Base-by-base conservation (phyloP, 2,329 filamentous ascomycete genomes). In the Aspergillus fumigatiaffinis region DNA sequence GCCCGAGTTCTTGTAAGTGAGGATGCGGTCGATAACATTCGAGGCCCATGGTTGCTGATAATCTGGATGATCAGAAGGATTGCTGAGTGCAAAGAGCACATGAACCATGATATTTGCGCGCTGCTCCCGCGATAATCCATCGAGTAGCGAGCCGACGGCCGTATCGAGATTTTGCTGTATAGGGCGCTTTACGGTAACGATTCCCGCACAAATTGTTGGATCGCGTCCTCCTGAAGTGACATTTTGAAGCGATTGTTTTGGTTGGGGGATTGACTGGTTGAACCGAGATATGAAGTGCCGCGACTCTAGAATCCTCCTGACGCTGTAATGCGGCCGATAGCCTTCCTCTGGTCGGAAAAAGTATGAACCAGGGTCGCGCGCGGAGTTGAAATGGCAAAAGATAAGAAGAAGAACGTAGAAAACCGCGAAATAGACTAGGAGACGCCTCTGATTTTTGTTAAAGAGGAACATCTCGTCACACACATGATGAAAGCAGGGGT, bases 21-120 rank as follows among this genome's bases (percentile, higher is more conserved):
- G 59, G 5, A 79, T 66, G 25, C 74, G 64, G 62, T 81, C 76
- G 21, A 72, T 61, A 6, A 77, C 64, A 8, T 68, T 71, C 14
- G 65, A 56, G 1, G 79, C 65, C 79, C 79, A 81, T 9, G 71
- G 62, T 48, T 77, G 72, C 26, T 66, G 60, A 58, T 75, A 80
- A 21, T 73, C 71, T 2, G 76, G 76, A 60, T 81, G 78, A 17
- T 63, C 59, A 5, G 63, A 61, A 2, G 78, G 76, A 44, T 76
- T 69, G 9, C 71, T 72, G 52, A 80, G 74, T 0, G 77, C 73
- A 50, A 81, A 73, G 42, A 81, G 76, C 12, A 79, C 69, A 7
- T 76, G 68, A n/a, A 80, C 57, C 59, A 75, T 70, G 29, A 80
- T 71, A 14, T 72, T 66, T 9, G 67, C 63, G 10, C 79, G 69